Evolutionary conservation across 169 alveolate genomes (phyloP).

Genomic region (Perkinsus marinus): DNA sequence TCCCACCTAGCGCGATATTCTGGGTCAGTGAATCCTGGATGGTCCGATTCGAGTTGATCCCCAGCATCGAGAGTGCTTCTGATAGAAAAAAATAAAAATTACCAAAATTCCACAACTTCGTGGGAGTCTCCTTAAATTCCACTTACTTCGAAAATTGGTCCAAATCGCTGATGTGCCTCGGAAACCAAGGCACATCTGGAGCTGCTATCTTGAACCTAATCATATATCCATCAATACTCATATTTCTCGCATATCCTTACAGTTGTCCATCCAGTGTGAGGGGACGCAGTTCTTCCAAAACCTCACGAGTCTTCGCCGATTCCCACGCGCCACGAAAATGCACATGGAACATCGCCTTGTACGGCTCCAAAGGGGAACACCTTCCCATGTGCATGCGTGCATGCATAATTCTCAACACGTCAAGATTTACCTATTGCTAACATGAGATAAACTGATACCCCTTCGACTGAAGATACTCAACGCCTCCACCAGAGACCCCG

Average conservation of each 20-base stretch:
- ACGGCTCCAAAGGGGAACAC: not conserved
- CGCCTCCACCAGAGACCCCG: not conserved
- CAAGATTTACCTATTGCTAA: not conserved
- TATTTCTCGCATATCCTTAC: not conserved
- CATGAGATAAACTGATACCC: conserved; percentile 10
- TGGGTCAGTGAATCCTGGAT: conserved; percentile 38
- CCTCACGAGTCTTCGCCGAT: not conserved
- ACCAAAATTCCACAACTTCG: too few species aligned
- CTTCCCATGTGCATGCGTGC: not conserved
- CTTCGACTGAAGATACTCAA: not conserved
- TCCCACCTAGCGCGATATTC: conserved; percentile 25
- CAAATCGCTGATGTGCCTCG: conserved; percentile 14
- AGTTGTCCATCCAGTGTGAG: not conserved
- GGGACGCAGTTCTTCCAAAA: not conserved
- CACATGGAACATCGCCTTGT: conserved; percentile 5
- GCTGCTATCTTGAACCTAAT: not conserved
- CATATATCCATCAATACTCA: too few species aligned
- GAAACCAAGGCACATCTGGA: conserved; percentile 25
- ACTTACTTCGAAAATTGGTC: conserved; percentile 9
- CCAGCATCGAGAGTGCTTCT: conserved; percentile 1
- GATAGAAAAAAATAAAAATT: not conserved
- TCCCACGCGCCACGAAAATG: conserved; percentile 16
- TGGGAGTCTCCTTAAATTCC: too few species aligned
- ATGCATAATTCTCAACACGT: too few species aligned
- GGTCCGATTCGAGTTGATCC: conserved; percentile 30